Evolutionary conservation across 495 filamentous ascomycete genomes (phyloP).

Genomic region (Hyaloscypha hepaticicola): DNA sequence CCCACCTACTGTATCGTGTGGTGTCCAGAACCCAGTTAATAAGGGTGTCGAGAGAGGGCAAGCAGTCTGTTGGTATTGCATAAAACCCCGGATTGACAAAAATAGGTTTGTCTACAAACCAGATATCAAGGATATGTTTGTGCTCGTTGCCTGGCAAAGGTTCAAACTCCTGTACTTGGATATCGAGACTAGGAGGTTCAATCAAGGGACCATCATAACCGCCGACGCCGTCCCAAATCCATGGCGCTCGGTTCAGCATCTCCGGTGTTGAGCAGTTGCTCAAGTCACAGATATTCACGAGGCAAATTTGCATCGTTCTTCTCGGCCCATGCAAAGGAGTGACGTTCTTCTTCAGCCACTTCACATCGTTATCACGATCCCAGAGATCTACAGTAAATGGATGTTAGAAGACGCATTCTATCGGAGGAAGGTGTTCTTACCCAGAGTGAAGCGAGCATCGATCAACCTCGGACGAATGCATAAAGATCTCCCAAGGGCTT

Average conservation of each 20-base stretch:
- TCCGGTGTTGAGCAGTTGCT: not conserved
- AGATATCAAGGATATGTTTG: not conserved
- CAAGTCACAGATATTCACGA: not conserved
- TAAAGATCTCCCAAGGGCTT: not conserved
- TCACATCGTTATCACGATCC: not conserved
- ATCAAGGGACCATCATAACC: not conserved
- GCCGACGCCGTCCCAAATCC: too few species aligned
- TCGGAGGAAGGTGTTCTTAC: not conserved
- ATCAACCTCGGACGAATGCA: slow-evolving; percentile 6
- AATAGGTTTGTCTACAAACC: too few species aligned
- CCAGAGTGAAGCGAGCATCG: slow-evolving; percentile 8
- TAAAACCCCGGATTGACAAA: not conserved
- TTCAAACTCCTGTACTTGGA: not conserved
- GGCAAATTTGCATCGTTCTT: not conserved
- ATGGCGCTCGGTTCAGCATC: not conserved
- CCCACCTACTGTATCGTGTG: not conserved
- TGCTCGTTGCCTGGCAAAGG: not conserved
- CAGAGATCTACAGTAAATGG: too few species aligned
- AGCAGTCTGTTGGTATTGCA: not conserved
- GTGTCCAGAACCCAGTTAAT: not conserved
- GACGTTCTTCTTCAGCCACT: not conserved
- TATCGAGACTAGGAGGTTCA: not conserved
- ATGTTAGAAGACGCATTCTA: not conserved
- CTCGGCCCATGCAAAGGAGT: slow-evolving; percentile 1
- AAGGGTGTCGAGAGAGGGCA: not conserved